Percentiles rank a stretch among this genome's conserved stretches.
These are phyloP conservation scores for Austroboletus novae-zelandiae DNA, from an alignment of 1,284 basidiomycete species.

Conservation along the genomic window DNA sequence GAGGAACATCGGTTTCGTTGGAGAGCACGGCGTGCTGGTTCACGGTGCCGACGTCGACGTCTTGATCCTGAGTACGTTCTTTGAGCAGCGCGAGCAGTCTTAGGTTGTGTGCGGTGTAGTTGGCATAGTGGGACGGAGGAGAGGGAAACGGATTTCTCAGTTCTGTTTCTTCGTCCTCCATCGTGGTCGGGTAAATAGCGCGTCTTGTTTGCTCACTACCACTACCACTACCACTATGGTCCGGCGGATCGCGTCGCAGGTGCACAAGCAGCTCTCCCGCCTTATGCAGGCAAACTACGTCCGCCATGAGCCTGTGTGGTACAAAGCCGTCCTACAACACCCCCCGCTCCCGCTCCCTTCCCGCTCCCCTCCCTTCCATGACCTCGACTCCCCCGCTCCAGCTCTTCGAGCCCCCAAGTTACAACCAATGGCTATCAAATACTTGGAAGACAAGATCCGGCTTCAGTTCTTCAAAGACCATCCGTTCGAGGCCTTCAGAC, in stretches of 20 bases:
- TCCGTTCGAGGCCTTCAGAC: constrained; percentile 92
- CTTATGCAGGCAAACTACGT: constrained; percentile 74
- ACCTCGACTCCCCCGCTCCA: constrained; percentile 41
- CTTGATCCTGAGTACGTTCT: constrained; percentile 44
- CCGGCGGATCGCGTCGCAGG: constrained; percentile 82
- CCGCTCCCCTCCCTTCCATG: constrained; percentile 57
- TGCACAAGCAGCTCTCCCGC: constrained; percentile 85
- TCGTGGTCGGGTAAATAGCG: constrained; percentile 7
- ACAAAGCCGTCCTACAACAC: constrained; percentile 80
- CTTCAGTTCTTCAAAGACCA: constrained; percentile 94
- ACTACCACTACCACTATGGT: constrained; percentile 51
- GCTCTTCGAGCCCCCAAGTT: constrained; percentile 46
- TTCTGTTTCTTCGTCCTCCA: constrained; percentile 66
- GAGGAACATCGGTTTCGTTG: constrained; percentile 68
- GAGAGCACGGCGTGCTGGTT: constrained; percentile 60
- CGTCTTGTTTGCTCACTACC: neutral
- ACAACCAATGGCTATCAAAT: constrained; percentile 66
- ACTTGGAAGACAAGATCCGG: constrained; percentile 84
- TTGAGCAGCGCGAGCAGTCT: constrained; percentile 58
- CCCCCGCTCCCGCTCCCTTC: constrained; percentile 86
- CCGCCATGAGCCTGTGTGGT: constrained; percentile 79
- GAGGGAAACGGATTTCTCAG: constrained; percentile 80
- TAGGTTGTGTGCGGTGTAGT: constrained; percentile 69
- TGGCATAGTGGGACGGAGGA: constrained; percentile 73
- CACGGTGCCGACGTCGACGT: constrained; percentile 35